These are phyloP conservation scores for Teratosphaeriaceae sp. DNA, from an alignment of 2,329 filamentous ascomycete species.

Conservation along the genomic window DNA sequence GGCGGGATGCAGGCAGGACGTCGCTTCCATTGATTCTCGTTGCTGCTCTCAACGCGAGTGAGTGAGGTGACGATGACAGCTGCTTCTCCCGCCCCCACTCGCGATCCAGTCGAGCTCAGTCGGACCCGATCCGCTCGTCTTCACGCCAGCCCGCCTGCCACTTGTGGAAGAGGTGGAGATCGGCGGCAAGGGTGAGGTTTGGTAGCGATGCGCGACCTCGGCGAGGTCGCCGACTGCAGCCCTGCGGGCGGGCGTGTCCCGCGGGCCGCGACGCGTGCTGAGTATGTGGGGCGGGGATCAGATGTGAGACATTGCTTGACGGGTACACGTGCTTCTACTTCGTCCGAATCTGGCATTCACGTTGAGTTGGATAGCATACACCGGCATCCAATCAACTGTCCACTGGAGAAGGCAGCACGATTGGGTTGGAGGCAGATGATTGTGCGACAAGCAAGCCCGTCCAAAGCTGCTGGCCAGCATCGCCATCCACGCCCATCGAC, in stretches of 20 bases:
- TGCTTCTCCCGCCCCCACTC: background rate
- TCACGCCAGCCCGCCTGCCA: no score
- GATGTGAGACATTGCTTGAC: no score
- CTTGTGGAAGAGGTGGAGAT: no score
- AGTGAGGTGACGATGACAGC: no score
- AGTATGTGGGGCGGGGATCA: slow-evolving; percentile 1
- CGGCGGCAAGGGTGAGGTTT: no score
- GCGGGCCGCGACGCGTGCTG: no score
- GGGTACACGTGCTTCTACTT: no score
- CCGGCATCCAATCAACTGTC: background rate
- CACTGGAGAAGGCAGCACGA: background rate
- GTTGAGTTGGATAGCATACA: no score
- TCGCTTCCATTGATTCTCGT: background rate
- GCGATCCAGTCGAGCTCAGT: no score
- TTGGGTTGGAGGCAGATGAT: background rate
- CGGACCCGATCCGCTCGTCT: no score
- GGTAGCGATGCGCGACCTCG: background rate
- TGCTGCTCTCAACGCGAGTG: background rate
- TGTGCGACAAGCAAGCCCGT: background rate
- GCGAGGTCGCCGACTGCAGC: background rate
- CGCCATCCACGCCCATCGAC: background rate
- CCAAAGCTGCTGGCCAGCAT: slow-evolving; percentile 5
- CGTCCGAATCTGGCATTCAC: no score
- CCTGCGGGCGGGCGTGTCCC: no score
- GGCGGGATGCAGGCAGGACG: background rate